Conservation (phyloP, 1,284 basidiomycete genomes). For the Caloboletus firmus region DNA sequence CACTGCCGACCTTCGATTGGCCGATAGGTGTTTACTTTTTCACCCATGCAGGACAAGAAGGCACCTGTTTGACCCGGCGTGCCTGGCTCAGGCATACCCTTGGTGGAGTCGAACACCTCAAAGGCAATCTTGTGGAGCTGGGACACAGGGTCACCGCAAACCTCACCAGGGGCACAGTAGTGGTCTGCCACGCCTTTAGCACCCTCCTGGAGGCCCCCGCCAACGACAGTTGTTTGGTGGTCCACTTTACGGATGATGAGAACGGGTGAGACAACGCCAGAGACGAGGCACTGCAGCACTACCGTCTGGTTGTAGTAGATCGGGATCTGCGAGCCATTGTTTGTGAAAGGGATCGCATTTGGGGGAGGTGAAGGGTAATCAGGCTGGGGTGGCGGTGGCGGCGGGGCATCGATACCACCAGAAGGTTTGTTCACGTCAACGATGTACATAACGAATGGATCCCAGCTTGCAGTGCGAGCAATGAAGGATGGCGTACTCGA, state of each 20-base stretch:
- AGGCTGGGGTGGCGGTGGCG: constrained; percentile 74
- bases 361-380: constrained; percentile 88
- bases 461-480: constrained; percentile 82
- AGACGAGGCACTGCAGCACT: constrained; percentile 91
- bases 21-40: constrained; percentile 84
- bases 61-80: constrained; percentile 74
- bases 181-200: constrained; percentile 82
- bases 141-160: constrained; percentile 90
- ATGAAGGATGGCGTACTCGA: constrained; percentile 80
- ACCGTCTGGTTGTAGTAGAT: constrained; percentile 97
- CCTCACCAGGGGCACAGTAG: constrained; percentile 79
- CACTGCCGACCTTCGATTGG: constrained; percentile 80
- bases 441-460: constrained; percentile 96
- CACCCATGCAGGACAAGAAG: constrained; percentile 84
- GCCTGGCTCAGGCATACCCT: constrained; percentile 66
- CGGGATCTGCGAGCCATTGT: constrained; percentile 75
- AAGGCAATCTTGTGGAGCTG: constrained; percentile 95
- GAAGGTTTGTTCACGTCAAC: constrained; percentile 83
- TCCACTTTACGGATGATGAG: constrained; percentile 94
- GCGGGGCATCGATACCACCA: constrained; percentile 70
- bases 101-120: constrained; percentile 77
- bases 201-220: constrained; percentile 80
- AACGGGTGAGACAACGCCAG: constrained; percentile 90
- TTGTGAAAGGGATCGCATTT: constrained; percentile 82
- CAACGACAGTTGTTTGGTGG: constrained; percentile 85